Conservation (phyloP, 768 basidiomycete species). For the Pulveroboletus sp. region DNA sequence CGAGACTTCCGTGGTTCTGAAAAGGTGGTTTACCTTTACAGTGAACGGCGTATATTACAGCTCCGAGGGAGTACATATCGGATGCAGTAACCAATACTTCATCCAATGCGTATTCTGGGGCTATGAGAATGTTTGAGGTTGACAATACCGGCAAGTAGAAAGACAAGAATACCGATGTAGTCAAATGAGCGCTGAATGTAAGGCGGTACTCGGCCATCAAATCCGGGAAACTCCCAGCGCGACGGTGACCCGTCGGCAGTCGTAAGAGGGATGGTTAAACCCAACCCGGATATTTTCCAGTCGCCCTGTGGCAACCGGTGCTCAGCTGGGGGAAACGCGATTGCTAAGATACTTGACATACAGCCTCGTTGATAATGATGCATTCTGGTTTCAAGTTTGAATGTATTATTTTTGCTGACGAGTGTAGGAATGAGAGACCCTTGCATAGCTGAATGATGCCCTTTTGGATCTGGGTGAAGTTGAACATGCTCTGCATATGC, state of each 20-base stretch:
- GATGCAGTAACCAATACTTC: conserved; percentile 83
- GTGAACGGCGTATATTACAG: conserved; percentile 88
- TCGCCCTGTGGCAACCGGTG: conserved; percentile 67
- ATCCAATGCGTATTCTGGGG: conserved; percentile 93
- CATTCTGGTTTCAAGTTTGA: conserved; percentile 86
- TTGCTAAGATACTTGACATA: conserved; percentile 36
- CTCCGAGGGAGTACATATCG: conserved; percentile 93
- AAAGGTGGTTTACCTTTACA: conserved; percentile 86
- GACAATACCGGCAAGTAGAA: not conserved
- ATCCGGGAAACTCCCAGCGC: conserved; percentile 88
- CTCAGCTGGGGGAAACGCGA: not conserved
- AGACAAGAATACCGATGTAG: conserved; percentile 67
- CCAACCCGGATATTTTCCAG: conserved; percentile 95
- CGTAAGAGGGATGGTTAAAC: conserved; percentile 77
- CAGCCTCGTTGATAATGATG: conserved; percentile 86
- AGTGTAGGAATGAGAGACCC: conserved; percentile 87
- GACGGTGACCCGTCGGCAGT: conserved; percentile 68
- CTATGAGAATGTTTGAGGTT: conserved; percentile 38
- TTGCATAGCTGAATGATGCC: conserved; percentile 92
- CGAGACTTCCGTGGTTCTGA: conserved; percentile 75
- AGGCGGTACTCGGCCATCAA: conserved; percentile 73
- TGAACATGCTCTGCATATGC: conserved; percentile 1
- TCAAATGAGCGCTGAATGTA: conserved; percentile 92
- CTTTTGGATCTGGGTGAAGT: conserved; percentile 76
- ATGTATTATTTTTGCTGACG: conserved; percentile 88